phyloP scores from a whole-genome alignment of 2,329 filamentous ascomycete species.

The Stagonosporopsis rhizophila region DNA sequence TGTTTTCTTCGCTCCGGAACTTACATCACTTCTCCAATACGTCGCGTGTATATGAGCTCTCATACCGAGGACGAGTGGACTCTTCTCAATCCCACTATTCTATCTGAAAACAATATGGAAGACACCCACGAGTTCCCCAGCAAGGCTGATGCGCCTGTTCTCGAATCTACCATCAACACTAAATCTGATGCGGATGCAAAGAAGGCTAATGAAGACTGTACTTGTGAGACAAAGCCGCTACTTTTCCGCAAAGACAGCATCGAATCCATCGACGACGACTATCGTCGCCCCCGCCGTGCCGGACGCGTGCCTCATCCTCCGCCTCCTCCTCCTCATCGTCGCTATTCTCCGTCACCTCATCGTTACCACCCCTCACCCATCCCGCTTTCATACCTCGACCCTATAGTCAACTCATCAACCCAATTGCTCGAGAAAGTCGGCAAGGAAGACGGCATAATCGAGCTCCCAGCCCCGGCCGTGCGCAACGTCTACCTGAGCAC shows the following conservation, averaged over 20 bases:
- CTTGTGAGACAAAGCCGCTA: constrained; percentile 7
- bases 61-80: constrained; percentile 30
- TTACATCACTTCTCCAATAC: not conserved
- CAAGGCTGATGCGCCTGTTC: not conserved
- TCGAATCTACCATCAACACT: not conserved
- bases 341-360: constrained; percentile 14
- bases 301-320: constrained; percentile 3
- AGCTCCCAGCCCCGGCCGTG: constrained; percentile 26
- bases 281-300: constrained; percentile 14
- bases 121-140: constrained; percentile 21
- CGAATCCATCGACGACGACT: constrained; percentile 17
- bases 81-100: constrained; percentile 17
- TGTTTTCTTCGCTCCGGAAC: not conserved
- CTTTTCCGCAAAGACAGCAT: constrained; percentile 20
- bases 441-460: constrained; percentile 28
- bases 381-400: not conserved
- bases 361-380: constrained; percentile 1
- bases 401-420: constrained; percentile 21
- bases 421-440: constrained; percentile 25
- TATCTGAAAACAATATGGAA: constrained; percentile 13
- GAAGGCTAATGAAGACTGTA: constrained; percentile 7
- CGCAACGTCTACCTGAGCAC: constrained; percentile 32
- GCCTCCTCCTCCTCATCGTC: constrained; percentile 11
- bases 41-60: constrained; percentile 27
- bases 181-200: not conserved